These are phyloP conservation scores for Pseudoturritis turrita DNA, from an alignment of 345 rosid species.

Conservation along the genomic window DNA sequence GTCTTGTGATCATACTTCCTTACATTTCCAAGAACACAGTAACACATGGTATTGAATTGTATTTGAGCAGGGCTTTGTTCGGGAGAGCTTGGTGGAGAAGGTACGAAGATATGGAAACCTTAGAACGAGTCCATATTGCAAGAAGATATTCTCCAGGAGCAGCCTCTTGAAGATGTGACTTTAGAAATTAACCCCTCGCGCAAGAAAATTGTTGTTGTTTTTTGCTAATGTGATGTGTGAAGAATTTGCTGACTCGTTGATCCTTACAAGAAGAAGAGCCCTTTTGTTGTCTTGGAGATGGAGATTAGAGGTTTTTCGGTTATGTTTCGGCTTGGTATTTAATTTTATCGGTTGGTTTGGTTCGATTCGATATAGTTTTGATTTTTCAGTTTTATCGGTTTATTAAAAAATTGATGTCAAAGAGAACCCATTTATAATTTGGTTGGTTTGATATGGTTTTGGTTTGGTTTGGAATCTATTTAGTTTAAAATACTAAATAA, in stretches of 20 bases:
- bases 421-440: no score
- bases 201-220: constrained; percentile 6
- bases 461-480: no score
- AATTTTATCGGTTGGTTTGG: no score
- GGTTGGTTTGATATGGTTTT: no score
- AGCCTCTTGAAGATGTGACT: constrained; percentile 44
- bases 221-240: no score
- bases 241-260: not conserved
- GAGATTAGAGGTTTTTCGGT: no score
- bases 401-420: no score
- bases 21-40: not conserved
- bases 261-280: not conserved
- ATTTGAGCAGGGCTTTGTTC: constrained; percentile 44
- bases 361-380: no score
- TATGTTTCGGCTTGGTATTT: no score
- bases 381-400: no score
- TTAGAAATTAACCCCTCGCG: not conserved
- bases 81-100: constrained; percentile 42
- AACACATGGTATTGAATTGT: not conserved
- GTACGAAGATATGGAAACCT: constrained; percentile 38
- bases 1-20: not conserved
- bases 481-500: no score
- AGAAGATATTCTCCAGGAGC: constrained; percentile 56
- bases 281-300: no score
- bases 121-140: constrained; percentile 54